Evolutionary conservation across 768 basidiomycete species (phyloP).

Genomic region (Zangia roseola): DNA sequence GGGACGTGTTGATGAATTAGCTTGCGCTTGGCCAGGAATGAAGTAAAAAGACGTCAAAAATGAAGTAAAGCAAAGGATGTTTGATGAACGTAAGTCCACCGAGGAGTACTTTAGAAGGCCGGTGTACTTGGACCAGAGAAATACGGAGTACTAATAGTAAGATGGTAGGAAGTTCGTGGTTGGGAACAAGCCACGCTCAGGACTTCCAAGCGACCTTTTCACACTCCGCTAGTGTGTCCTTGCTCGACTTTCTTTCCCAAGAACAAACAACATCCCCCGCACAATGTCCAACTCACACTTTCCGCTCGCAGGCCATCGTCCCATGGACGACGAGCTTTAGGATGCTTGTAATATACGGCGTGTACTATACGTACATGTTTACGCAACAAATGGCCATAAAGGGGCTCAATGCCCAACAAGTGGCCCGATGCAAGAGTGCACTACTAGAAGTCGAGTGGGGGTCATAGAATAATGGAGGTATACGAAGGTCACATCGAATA

Average conservation of each 20-base stretch:
- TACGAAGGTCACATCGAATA: conserved; percentile 18
- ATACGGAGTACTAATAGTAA: conserved; percentile 40
- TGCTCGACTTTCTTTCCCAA: conserved; percentile 24
- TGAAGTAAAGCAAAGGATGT: conserved; percentile 28
- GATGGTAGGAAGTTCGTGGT: conserved; percentile 34
- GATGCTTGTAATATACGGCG: conserved; percentile 15
- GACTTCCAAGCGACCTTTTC: conserved; percentile 31
- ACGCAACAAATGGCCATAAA: too few relatives aligned
- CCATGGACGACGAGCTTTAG: neutral
- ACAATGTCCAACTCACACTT: too few relatives aligned
- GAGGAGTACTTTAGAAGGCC: conserved; percentile 33
- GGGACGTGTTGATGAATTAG: conserved; percentile 31
- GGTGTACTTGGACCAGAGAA: conserved; percentile 36
- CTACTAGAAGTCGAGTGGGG: conserved; percentile 20
- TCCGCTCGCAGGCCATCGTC: too few relatives aligned
- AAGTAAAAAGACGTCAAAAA: conserved; percentile 16
- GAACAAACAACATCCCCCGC: neutral
- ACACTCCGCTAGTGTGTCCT: conserved; percentile 31
- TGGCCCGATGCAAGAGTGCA: neutral
- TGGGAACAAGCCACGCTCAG: conserved; percentile 27
- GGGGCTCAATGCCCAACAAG: conserved; percentile 7
- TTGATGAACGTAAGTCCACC: conserved; percentile 31
- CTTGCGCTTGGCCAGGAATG: conserved; percentile 29
- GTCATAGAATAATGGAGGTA: conserved; percentile 27
- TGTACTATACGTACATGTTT: conserved; percentile 9